Conservation (phyloP, 129 eudicot genomes). For the Centrapalus pauciflorus region DNA sequence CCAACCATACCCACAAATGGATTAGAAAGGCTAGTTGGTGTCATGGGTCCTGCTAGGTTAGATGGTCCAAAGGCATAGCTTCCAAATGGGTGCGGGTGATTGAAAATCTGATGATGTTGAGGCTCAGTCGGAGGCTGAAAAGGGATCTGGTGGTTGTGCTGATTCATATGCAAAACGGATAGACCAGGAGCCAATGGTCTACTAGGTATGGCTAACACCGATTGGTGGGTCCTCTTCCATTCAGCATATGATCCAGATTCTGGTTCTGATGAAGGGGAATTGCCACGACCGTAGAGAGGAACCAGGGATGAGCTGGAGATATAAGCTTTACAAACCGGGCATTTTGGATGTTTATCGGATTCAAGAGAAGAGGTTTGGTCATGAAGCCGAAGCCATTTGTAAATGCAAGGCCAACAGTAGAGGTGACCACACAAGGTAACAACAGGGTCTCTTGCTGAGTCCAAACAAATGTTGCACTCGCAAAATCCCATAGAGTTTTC, state of each 20-base stretch:
- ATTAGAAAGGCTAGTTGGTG: conserved; percentile 33
- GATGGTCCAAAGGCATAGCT: conserved; percentile 30
- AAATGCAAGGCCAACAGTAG: conserved; percentile 94
- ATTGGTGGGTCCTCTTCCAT: conserved; percentile 22
- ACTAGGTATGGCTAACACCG: conserved; percentile 42
- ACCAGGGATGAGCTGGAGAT: conserved; percentile 62
- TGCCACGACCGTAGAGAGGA: conserved; percentile 78
- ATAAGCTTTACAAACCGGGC: conserved; percentile 81
- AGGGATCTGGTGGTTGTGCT: conserved; percentile 30
- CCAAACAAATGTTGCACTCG: conserved; percentile 87
- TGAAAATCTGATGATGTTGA: conserved; percentile 37
- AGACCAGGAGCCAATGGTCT: conserved; percentile 62
- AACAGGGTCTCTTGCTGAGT: conserved; percentile 76
- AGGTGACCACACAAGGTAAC: conserved; percentile 95
- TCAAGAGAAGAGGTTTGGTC: conserved; percentile 47
- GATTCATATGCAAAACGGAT: conserved; percentile 26
- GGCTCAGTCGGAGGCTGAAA: conserved; percentile 36
- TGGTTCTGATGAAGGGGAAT: conserved; percentile 25
- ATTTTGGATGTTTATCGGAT: conserved; percentile 44
- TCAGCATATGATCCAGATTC: conserved; percentile 26
- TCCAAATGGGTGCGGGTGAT: conserved; percentile 39
- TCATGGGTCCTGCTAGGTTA: conserved; percentile 20
- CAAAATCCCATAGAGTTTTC: conserved; percentile 51
- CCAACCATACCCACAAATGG: conserved; percentile 68
- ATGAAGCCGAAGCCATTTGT: conserved; percentile 91